phyloP scores from a whole-genome alignment of 2,329 filamentous ascomycete genomes.

The Erysiphe neolycopersici region DNA sequence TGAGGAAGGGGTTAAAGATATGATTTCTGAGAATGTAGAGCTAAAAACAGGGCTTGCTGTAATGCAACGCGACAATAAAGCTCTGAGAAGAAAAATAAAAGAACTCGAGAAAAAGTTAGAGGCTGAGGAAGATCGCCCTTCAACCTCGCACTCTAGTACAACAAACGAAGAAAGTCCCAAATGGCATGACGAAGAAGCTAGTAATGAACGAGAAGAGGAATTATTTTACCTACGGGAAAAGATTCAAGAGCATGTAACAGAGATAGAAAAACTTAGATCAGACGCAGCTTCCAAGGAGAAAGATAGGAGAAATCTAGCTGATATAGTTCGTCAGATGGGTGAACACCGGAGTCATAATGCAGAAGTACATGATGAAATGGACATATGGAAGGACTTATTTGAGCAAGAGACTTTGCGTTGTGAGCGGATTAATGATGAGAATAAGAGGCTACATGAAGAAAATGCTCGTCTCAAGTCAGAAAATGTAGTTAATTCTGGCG shows the following conservation, averaged over 20 bases:
- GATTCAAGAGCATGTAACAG: conserved; percentile 56
- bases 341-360: conserved; percentile 21
- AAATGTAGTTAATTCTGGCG: conserved; percentile 14
- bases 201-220: conserved; percentile 56
- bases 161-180: conserved; percentile 27
- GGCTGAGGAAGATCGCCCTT: conserved; percentile 33
- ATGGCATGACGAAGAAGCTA: conserved; percentile 28
- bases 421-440: conserved; percentile 78
- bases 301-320: conserved; percentile 66
- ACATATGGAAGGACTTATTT: conserved; percentile 86
- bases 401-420: conserved; percentile 74
- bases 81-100: conserved; percentile 52
- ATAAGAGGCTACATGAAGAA: conserved; percentile 60
- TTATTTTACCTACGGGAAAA: conserved; percentile 62
- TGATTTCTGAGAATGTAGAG: conserved; percentile 94
- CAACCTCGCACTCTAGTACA: conserved; percentile 29
- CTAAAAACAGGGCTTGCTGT: conserved; percentile 75
- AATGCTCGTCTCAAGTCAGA: conserved; percentile 45
- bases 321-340: conserved; percentile 43
- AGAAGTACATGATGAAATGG: conserved; percentile 33
- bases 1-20: conserved; percentile 89
- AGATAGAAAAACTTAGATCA: conserved; percentile 57
- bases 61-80: conserved; percentile 72
- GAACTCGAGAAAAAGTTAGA: conserved; percentile 63
- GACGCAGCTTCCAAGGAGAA: conserved; percentile 57